These are phyloP conservation scores for Cryptococcus sp. DNA, from an alignment of 1,284 basidiomycete genomes.

Conservation along the genomic window DNA sequence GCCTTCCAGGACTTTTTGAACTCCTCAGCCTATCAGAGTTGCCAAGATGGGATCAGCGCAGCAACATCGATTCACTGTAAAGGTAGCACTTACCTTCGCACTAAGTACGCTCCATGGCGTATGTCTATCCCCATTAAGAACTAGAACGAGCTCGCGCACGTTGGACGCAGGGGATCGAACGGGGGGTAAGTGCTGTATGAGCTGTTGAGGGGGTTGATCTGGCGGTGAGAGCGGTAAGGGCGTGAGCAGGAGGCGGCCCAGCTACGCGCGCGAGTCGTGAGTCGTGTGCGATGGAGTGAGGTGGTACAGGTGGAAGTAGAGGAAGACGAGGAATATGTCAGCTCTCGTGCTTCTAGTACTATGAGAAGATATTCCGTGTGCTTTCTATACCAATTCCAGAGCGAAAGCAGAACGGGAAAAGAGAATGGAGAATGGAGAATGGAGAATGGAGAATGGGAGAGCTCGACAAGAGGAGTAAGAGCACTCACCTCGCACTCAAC, in stretches of 20 bases:
- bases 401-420: not conserved
- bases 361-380: too few species aligned
- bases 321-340: too few species aligned
- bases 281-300: too few species aligned
- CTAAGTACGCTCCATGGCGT: slow-evolving; percentile 29
- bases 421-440: not conserved
- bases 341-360: too few species aligned
- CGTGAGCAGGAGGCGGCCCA: slow-evolving; percentile 20
- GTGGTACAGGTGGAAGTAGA: too few species aligned
- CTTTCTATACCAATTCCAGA: too few species aligned
- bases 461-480: not conserved
- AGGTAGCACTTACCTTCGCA: slow-evolving; percentile 24
- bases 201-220: not conserved
- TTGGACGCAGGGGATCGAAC: slow-evolving; percentile 9
- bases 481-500: slow-evolving; percentile 40
- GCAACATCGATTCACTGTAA: too few species aligned
- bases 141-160: slow-evolving; percentile 27
- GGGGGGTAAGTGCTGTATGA: slow-evolving; percentile 17
- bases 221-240: slow-evolving; percentile 12
- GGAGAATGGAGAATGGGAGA: not conserved
- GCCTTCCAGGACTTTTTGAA: too few species aligned
- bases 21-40: too few species aligned
- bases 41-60: too few species aligned
- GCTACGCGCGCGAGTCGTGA: slow-evolving; percentile 6
- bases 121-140: slow-evolving; percentile 27